phyloP scores from a whole-genome alignment of 129 eudicot genomes.

The Centella asiatica region DNA sequence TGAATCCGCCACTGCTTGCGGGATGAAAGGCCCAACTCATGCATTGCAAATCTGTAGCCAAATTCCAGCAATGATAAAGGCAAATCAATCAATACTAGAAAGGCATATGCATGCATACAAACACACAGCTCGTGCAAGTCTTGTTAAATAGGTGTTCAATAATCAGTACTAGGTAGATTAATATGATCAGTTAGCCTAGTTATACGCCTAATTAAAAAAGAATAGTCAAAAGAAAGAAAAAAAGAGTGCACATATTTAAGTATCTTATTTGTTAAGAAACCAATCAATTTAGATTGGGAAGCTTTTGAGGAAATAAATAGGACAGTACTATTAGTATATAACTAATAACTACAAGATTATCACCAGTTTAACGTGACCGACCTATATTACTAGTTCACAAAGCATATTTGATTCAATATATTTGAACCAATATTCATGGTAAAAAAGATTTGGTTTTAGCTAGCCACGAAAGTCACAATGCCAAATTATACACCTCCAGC shows the following conservation, averaged over 20 bases:
- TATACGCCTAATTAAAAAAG: too few species aligned
- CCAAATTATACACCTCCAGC: too few species aligned
- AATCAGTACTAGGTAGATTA: not conserved
- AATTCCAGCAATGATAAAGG: not conserved
- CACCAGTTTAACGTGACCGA: not conserved
- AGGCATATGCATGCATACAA: not conserved
- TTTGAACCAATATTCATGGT: too few species aligned
- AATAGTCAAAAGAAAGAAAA: too few species aligned
- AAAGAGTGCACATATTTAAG: not conserved
- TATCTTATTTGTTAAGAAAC: too few species aligned
- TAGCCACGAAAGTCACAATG: too few species aligned
- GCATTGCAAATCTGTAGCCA: conserved; percentile 79
- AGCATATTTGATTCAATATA: not conserved
- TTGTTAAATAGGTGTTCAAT: not conserved
- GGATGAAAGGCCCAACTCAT: conserved; percentile 91
- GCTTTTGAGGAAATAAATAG: not conserved
- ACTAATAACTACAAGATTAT: not conserved
- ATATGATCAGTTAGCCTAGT: not conserved
- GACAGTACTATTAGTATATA: too few species aligned
- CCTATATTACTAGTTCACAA: not conserved
- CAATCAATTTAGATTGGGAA: not conserved
- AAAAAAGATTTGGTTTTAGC: too few species aligned
- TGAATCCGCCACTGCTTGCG: too few species aligned
- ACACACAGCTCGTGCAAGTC: not conserved
- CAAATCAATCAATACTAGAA: not conserved